phyloP scores from a whole-genome alignment of 257 asterid species.

The Solanum infundibuliforme region DNA sequence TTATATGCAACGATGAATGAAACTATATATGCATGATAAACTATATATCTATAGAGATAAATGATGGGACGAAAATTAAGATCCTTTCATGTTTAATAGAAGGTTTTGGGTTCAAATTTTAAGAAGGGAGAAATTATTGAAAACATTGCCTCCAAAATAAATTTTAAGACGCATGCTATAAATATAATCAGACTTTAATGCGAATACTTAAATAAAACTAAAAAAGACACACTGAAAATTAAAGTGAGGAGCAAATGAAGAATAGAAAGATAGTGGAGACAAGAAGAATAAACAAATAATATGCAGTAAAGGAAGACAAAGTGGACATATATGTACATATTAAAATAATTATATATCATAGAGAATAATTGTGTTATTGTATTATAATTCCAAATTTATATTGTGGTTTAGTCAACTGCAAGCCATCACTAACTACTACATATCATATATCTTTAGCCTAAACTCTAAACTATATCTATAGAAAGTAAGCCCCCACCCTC shows the following conservation, averaged over 20 bases:
- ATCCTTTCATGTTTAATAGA: background rate
- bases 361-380: constrained; percentile 17
- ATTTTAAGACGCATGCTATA: background rate
- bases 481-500: background rate
- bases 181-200: background rate
- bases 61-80: background rate
- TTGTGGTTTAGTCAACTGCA: constrained; percentile 28
- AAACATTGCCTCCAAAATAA: accelerated
- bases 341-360: background rate
- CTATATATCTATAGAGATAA: background rate
- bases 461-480: background rate
- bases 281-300: constrained; percentile 13
- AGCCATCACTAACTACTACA: constrained; percentile 4
- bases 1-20: background rate
- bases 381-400: background rate
- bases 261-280: constrained; percentile 24
- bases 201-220: accelerated
- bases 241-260: background rate
- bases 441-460: background rate
- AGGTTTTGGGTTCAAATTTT: background rate
- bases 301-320: constrained; percentile 30
- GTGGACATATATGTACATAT: constrained; percentile 6
- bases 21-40: no score
- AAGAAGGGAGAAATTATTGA: background rate
- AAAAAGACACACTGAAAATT: background rate